Conservation (phyloP, 257 asterid genomes). For the Salvia splendens region DNA sequence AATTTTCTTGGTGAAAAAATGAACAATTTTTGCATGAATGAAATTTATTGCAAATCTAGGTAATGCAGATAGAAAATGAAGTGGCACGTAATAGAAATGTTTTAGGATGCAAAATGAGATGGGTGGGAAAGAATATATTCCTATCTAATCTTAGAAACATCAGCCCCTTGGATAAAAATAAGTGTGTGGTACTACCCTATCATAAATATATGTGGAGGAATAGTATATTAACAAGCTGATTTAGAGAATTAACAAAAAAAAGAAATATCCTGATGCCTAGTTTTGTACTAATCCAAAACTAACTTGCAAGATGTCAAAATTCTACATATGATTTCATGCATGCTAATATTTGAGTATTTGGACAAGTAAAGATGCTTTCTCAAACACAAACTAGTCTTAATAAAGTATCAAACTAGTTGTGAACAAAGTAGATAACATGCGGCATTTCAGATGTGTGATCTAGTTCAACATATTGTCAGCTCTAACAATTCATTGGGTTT, state of each 20-base stretch:
- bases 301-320: slow-evolving; percentile 20
- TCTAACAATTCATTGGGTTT: slow-evolving; percentile 17
- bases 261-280: not conserved
- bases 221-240: not conserved
- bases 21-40: not conserved
- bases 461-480: not conserved
- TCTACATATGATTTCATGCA: not conserved
- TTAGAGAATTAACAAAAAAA: slow-evolving; percentile 11
- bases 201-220: not conserved
- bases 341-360: slow-evolving; percentile 1
- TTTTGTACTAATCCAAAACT: slow-evolving; percentile 2
- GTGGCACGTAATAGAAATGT: slow-evolving; percentile 8
- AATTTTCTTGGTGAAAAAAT: not conserved
- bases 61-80: slow-evolving; percentile 6
- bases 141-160: not conserved
- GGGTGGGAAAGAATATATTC: not conserved
- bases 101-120: slow-evolving; percentile 9
- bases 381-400: slow-evolving; percentile 3
- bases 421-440: not conserved
- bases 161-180: not conserved
- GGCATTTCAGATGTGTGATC: slow-evolving; percentile 5
- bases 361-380: slow-evolving; percentile 13
- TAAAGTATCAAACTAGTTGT: not conserved
- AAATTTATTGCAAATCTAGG: not conserved
- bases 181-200: not conserved